phyloP scores from a whole-genome alignment of 257 asterid genomes.

The Primulina eburnea region DNA sequence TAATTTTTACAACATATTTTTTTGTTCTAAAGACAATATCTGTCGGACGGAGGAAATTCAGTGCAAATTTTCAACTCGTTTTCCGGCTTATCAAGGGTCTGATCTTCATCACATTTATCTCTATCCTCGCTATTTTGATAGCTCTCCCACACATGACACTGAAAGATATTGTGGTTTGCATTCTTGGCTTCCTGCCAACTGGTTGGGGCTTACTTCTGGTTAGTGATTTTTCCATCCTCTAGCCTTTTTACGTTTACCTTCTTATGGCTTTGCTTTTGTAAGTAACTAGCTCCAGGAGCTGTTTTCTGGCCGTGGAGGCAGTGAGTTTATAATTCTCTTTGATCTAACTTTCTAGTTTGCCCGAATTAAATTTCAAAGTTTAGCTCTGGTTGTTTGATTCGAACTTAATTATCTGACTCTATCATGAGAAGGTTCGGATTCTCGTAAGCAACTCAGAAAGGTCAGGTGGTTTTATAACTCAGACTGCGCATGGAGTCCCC shows the following conservation, averaged over 20 bases:
- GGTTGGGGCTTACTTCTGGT: slow-evolving; percentile 99
- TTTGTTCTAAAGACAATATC: slow-evolving; percentile 63
- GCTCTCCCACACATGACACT: slow-evolving; percentile 74
- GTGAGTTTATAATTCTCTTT: neutral
- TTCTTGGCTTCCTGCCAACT: slow-evolving; percentile 95
- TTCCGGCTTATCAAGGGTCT: slow-evolving; percentile 95
- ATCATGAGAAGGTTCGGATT: no score
- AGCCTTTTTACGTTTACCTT: neutral
- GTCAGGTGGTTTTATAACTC: no score
- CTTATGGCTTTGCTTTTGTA: neutral
- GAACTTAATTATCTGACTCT: no score
- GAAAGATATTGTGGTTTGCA: slow-evolving; percentile 72
- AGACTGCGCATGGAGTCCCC: no score
- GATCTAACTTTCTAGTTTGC: no score
- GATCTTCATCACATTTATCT: slow-evolving; percentile 76
- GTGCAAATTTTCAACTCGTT: slow-evolving; percentile 84
- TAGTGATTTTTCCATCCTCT: slow-evolving; percentile 26
- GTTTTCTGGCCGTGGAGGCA: neutral
- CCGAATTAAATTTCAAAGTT: no score
- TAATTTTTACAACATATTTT: slow-evolving; percentile 13
- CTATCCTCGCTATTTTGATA: slow-evolving; percentile 70
- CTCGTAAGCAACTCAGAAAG: no score
- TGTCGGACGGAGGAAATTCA: slow-evolving; percentile 86
- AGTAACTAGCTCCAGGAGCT: neutral
- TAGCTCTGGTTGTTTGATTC: no score